Percentiles rank a stretch among this genome's conserved stretches.
Conservation (phyloP, 108 stramenopile species). For the Aurantiochytrium sp. region DNA sequence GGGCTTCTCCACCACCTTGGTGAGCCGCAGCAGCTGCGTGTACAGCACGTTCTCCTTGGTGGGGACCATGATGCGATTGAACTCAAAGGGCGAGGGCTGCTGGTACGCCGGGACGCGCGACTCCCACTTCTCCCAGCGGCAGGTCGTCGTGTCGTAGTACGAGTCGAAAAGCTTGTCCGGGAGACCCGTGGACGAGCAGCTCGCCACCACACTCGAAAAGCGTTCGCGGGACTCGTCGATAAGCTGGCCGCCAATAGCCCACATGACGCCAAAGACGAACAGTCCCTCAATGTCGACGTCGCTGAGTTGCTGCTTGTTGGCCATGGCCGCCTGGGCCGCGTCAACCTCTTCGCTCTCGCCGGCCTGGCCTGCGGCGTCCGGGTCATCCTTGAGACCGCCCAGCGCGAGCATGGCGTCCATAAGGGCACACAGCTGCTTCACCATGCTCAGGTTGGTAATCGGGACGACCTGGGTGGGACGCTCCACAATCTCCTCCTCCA, state of each 20-base stretch:
- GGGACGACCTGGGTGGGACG: constrained; percentile 58
- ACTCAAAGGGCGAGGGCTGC: constrained; percentile 61
- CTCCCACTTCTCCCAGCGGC: constrained; percentile 60
- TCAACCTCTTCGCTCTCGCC: neutral
- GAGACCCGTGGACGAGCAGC: constrained; percentile 38
- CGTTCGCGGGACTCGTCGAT: constrained; percentile 38
- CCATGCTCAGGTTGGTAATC: constrained; percentile 59
- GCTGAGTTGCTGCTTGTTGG: neutral
- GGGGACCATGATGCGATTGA: constrained; percentile 65
- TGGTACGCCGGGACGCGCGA: constrained; percentile 52
- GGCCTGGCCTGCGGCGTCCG: too few species aligned
- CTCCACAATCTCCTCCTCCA: constrained; percentile 59
- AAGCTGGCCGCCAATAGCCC: constrained; percentile 62
- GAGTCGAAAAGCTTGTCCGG: constrained; percentile 53
- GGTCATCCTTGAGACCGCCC: neutral
- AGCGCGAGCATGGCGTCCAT: constrained; percentile 53
- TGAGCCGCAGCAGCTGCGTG: constrained; percentile 51
- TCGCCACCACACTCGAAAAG: constrained; percentile 56
- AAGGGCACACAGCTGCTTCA: constrained; percentile 62
- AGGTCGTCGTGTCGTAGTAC: constrained; percentile 45
- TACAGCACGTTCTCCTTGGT: constrained; percentile 62
- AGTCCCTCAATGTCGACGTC: constrained; percentile 43
- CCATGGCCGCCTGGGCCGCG: neutral
- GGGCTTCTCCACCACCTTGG: constrained; percentile 52
- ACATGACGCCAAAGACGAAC: constrained; percentile 54